Percentiles rank a stretch among this genome's conserved stretches.
phyloP scores from a whole-genome alignment of 768 basidiomycete genomes.

The Panus rudis region DNA sequence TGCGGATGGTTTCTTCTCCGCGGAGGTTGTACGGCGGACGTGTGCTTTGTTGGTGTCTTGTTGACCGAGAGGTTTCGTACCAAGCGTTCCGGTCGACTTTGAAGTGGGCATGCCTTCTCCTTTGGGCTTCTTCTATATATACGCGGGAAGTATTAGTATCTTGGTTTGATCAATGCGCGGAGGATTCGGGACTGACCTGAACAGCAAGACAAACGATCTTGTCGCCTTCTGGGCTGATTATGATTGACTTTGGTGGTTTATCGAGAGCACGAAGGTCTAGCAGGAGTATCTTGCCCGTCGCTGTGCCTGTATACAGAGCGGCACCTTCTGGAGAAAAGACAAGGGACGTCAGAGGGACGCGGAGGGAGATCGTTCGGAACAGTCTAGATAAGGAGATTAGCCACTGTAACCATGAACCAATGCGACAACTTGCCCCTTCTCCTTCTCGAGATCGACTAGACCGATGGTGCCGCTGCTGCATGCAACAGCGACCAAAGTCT shows the following conservation, averaged over 20 bases:
- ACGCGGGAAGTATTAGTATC: too few species aligned
- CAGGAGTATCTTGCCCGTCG: constrained; percentile 54
- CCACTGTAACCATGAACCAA: background rate
- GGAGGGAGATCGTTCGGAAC: constrained; percentile 50
- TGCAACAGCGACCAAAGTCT: constrained; percentile 56
- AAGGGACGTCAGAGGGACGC: constrained; percentile 49
- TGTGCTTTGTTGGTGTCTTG: constrained; percentile 13
- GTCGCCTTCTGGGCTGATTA: constrained; percentile 39
- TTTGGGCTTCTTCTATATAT: constrained; percentile 16
- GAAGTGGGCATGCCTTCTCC: constrained; percentile 13
- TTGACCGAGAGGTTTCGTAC: constrained; percentile 18
- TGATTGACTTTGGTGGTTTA: constrained; percentile 50
- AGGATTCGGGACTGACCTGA: constrained; percentile 39
- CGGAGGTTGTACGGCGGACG: too few species aligned
- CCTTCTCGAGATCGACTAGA: constrained; percentile 69
- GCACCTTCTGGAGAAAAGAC: constrained; percentile 67
- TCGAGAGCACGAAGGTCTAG: constrained; percentile 62
- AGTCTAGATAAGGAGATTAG: constrained; percentile 33
- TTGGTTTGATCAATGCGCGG: too few species aligned
- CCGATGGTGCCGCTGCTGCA: constrained; percentile 47
- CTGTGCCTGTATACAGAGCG: constrained; percentile 58
- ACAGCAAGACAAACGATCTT: constrained; percentile 48
- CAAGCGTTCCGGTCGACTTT: constrained; percentile 18
- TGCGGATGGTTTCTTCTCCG: too few species aligned
- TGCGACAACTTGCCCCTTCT: constrained; percentile 46